phyloP scores from a whole-genome alignment of 2,329 filamentous ascomycete species.

The Cladophialophora immunda region DNA sequence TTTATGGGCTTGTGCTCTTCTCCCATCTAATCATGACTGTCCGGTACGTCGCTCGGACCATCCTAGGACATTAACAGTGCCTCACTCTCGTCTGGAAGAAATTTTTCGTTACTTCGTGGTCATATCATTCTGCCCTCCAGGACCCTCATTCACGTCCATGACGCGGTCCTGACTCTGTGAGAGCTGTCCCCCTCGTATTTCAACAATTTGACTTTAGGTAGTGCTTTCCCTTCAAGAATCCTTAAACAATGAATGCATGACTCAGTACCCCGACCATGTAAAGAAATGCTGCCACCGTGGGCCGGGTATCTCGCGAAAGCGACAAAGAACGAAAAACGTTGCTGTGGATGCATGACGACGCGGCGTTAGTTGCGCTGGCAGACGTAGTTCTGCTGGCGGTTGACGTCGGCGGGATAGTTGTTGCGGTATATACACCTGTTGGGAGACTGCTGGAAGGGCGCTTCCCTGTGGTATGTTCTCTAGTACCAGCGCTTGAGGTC shows the following conservation, averaged over 20 bases:
- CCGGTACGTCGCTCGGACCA: background rate
- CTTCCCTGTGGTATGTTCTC: background rate
- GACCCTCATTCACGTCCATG: background rate
- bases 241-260: background rate
- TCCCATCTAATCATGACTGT: background rate
- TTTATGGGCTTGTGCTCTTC: background rate
- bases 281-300: slow-evolving; percentile 21
- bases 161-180: background rate
- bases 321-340: slow-evolving; percentile 20
- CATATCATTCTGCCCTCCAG: background rate
- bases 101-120: background rate
- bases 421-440: slow-evolving; percentile 47
- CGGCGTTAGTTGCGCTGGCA: slow-evolving; percentile 24
- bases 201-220: background rate
- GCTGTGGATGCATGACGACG: slow-evolving; percentile 20
- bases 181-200: background rate
- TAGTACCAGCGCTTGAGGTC: background rate
- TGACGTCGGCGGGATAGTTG: slow-evolving; percentile 36
- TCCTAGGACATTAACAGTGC: too few relatives aligned
- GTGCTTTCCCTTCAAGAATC: background rate
- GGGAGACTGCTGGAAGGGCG: slow-evolving; percentile 28
- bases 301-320: slow-evolving; percentile 23
- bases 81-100: background rate
- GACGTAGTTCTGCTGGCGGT: slow-evolving; percentile 10
- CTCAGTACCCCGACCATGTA: slow-evolving; percentile 13